Evolutionary conservation across 371 early-diverging fungal species (phyloP), one percentile per base, ranked within the genome.

Genomic region (Actinomortierella ambigua): DNA sequence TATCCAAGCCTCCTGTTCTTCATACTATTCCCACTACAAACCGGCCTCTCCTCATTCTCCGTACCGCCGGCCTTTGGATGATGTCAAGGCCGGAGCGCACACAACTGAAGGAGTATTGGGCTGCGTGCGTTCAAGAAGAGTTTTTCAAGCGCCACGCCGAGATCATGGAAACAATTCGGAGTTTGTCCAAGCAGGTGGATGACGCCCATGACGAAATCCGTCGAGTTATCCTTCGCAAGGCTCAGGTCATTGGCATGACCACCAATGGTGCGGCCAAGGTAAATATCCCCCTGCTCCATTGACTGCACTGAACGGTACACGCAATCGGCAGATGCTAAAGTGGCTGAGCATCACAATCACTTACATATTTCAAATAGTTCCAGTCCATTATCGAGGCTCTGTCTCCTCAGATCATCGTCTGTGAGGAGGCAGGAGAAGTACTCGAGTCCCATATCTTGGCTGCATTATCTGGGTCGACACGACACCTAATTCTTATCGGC

Each of bases 381-480:
- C 34, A 34, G 11, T 34, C 34, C 34, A 34, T 34, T 4, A 34
- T 34, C 11, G 34, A 4, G 34, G 34, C 71, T 17, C 76, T 85
- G 27, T 58, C 60, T 14, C 83, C 85, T 1, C 59, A 64, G 17
- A 53, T 85, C 11, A 78, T 85, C 75, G 71, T 85, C 4, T 82
- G 83, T 17, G 90, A 90, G 73, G 90, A 90, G 77, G 88, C 88
- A 1, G 90, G 87, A 13, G 88, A 90, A 73, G 85, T 88, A 63
- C 61, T 90, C 42, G 90, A 90, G 65, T 76, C 86, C 0, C 88
- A 89, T 63, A 81, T 85, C n/a, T 60, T 88, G 11, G 65, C 85
- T 24, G 78, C 82, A 0, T 55, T 86, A 18, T 78, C 79, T 5
- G 55, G 47, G 1, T 78, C 80, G 7, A 58, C 82, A 1, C 81